A percentile compares a stretch with the other conserved stretches of the same genome.
Evolutionary conservation across 306 rosid genomes (phyloP).

Genomic region (Pterocarpus macrocarpus): DNA sequence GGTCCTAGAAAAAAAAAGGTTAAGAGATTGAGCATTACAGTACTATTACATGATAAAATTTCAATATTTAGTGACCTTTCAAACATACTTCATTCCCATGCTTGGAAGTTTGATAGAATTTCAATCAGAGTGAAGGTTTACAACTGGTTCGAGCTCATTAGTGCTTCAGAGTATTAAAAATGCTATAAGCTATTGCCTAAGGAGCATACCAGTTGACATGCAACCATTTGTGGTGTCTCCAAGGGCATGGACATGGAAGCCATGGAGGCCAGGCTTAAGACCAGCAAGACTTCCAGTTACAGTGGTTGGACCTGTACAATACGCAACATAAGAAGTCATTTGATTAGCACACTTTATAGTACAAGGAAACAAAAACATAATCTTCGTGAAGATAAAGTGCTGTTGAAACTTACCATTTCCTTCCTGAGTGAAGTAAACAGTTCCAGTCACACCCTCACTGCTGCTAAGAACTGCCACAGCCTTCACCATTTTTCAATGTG

Average conservation of each 20-base stretch:
- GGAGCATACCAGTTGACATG: conserved; percentile 83
- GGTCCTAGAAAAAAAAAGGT: conserved; percentile 60
- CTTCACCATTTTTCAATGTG: conserved; percentile 86
- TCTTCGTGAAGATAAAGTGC: background rate
- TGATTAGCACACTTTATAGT: background rate
- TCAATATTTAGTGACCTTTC: background rate
- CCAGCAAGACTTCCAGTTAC: conserved; percentile 81
- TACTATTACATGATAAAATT: conserved; percentile 15
- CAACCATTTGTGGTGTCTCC: conserved; percentile 98
- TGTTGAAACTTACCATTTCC: conserved; percentile 64
- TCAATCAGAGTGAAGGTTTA: background rate
- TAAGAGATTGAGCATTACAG: conserved; percentile 18
- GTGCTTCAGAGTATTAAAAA: conserved; percentile 5
- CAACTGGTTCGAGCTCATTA: background rate
- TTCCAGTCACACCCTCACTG: conserved; percentile 76
- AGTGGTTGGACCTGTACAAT: conserved; percentile 72
- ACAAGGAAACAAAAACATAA: background rate
- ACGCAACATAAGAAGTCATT: background rate
- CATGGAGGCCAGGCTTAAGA: conserved; percentile 90
- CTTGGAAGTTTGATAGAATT: conserved; percentile 14
- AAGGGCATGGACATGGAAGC: conserved; percentile 93
- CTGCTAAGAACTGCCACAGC: conserved; percentile 89
- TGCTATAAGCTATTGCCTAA: background rate
- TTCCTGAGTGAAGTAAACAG: conserved; percentile 74
- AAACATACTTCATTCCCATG: background rate